phyloP scores from a whole-genome alignment of 192 early-diverging fungal species.

The Backusella circina region DNA sequence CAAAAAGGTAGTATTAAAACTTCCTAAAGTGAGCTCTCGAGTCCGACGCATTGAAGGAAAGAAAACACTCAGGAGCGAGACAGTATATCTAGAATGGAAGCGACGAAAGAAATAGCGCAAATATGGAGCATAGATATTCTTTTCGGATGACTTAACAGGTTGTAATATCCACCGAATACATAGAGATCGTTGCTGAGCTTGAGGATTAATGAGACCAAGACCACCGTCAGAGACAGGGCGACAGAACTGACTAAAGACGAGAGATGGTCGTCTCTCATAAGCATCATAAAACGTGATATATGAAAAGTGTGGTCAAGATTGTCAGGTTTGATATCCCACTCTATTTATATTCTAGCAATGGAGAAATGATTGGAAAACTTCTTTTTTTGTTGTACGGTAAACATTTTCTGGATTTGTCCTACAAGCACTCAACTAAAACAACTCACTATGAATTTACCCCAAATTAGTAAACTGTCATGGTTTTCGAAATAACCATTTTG shows the following conservation, averaged over 20 bases:
- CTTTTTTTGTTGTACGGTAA: not conserved
- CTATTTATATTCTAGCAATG: not conserved
- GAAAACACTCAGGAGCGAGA: not conserved
- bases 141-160: not conserved
- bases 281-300: not conserved
- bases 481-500: not conserved
- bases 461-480: not conserved
- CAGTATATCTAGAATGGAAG: not conserved
- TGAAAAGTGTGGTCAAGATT: not conserved
- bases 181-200: not conserved
- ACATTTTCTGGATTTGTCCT: not conserved
- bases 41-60: not conserved
- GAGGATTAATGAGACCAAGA: not conserved
- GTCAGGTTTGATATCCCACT: not conserved
- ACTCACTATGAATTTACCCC: not conserved
- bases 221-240: not conserved
- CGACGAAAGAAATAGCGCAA: not conserved
- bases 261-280: not conserved
- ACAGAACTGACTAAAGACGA: not conserved
- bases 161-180: not conserved
- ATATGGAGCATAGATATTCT: not conserved
- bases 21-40: not conserved
- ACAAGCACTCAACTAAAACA: not conserved
- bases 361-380: not conserved
- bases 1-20: not conserved